Conservation (phyloP, 2,329 filamentous ascomycete genomes). For the Fusarium poae region DNA sequence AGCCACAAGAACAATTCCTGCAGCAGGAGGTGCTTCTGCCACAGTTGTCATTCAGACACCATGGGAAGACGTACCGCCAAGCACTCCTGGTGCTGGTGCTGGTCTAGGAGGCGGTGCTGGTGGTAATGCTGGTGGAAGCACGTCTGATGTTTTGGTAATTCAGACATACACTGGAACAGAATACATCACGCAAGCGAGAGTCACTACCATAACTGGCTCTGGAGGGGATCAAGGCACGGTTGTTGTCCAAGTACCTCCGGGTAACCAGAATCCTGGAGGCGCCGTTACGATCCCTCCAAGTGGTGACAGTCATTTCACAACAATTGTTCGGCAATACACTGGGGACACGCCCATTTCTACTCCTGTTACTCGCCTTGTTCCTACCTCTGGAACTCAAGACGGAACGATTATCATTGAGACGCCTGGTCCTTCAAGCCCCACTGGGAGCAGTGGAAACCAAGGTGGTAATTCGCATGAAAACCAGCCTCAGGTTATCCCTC, state of each 20-base stretch:
- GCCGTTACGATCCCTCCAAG: slow-evolving; percentile 37
- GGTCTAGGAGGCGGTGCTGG: not conserved
- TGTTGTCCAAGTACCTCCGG: slow-evolving; percentile 33
- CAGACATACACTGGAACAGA: slow-evolving; percentile 39
- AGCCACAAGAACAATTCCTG: slow-evolving; percentile 34
- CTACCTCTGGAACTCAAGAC: slow-evolving; percentile 22
- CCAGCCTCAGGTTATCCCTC: slow-evolving; percentile 28
- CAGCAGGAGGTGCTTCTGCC: slow-evolving; percentile 28
- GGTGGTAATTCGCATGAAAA: slow-evolving; percentile 11
- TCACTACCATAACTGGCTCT: slow-evolving; percentile 25
- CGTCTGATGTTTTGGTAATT: slow-evolving; percentile 31
- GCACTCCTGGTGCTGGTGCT: slow-evolving; percentile 12
- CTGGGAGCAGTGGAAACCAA: slow-evolving; percentile 3
- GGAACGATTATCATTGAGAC: slow-evolving; percentile 41
- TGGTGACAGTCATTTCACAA: slow-evolving; percentile 30
- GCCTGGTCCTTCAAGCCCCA: slow-evolving; percentile 17
- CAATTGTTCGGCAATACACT: slow-evolving; percentile 29
- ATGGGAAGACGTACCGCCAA: slow-evolving; percentile 36
- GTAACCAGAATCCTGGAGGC: slow-evolving; percentile 23
- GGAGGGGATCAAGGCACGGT: slow-evolving; percentile 30
- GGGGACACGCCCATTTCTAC: slow-evolving; percentile 29
- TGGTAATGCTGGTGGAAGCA: slow-evolving; percentile 6
- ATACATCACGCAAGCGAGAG: slow-evolving; percentile 24
- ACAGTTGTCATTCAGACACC: slow-evolving; percentile 40
- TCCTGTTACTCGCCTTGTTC: slow-evolving; percentile 32